Evolutionary conservation across 2,329 filamentous ascomycete species (phyloP).

Genomic region (Ceratocystis eucalypticola): DNA sequence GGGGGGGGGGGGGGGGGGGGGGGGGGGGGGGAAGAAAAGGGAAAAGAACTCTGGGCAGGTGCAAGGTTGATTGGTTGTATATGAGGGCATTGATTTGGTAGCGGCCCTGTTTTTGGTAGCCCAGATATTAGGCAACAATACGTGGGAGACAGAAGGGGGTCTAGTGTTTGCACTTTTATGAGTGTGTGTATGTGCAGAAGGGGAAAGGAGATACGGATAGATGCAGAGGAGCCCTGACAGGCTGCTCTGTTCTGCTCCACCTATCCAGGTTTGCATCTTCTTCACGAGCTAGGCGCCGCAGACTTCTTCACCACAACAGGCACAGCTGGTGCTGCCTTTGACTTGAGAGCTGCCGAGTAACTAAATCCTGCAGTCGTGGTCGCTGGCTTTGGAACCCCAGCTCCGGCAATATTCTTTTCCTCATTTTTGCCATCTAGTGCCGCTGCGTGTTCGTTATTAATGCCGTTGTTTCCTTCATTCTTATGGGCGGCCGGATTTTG

Average conservation of each 20-base stretch:
- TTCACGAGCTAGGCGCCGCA: not conserved
- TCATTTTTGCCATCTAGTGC: not conserved
- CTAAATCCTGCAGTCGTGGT: conserved; percentile 12
- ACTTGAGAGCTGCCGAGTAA: conserved; percentile 18
- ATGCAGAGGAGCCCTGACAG: not conserved
- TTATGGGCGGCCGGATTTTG: not conserved
- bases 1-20: not conserved
- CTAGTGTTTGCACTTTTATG: not conserved
- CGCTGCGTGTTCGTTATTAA: not conserved
- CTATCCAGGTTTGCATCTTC: not conserved
- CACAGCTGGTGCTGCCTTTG: conserved; percentile 11
- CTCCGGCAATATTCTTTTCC: not conserved
- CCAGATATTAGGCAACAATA: not conserved
- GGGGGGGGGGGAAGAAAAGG: not conserved
- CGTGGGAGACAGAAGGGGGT: not conserved
- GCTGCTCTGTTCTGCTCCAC: not conserved
- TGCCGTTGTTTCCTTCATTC: not conserved
- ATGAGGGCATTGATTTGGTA: too few relatives aligned
- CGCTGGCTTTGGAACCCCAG: not conserved
- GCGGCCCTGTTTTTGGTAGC: too few relatives aligned
- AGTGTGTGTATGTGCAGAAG: too few relatives aligned
- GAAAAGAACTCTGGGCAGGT: too few relatives aligned
- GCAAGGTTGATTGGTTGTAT: too few relatives aligned
- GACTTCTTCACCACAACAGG: not conserved
- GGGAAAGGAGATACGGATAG: too few relatives aligned